These are phyloP conservation scores for Coemansia erecta DNA, from an alignment of 192 early-diverging fungal species.

Conservation along the genomic window DNA sequence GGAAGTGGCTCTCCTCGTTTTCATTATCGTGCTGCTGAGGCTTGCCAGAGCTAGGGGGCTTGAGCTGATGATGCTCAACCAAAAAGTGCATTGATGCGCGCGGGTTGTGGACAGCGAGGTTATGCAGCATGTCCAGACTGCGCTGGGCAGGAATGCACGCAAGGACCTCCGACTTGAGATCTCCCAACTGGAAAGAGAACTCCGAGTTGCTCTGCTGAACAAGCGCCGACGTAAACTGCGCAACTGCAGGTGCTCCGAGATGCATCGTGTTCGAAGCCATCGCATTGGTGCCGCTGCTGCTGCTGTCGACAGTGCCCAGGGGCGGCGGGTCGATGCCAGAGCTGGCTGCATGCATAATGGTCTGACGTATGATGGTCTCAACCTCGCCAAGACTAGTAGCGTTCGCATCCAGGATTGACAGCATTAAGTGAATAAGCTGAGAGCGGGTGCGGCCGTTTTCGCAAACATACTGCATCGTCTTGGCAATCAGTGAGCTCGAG, in stretches of 20 bases:
- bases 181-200: slow-evolving; percentile 47
- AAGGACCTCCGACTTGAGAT: slow-evolving; percentile 58
- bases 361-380: slow-evolving; percentile 32
- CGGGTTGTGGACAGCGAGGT: slow-evolving; percentile 76
- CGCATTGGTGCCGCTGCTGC: slow-evolving; percentile 11
- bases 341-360: slow-evolving; percentile 8
- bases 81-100: slow-evolving; percentile 70
- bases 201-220: slow-evolving; percentile 38
- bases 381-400: slow-evolving; percentile 40
- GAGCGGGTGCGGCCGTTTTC: slow-evolving; percentile 84
- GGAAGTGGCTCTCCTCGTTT: slow-evolving; percentile 57
- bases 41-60: slow-evolving; percentile 23
- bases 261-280: background rate
- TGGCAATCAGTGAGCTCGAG: slow-evolving; percentile 55
- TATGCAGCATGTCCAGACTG: slow-evolving; percentile 79
- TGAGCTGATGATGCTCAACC: slow-evolving; percentile 35
- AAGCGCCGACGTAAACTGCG: slow-evolving; percentile 37
- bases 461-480: slow-evolving; percentile 60
- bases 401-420: slow-evolving; percentile 79
- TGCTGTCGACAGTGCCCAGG: slow-evolving; percentile 17
- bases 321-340: slow-evolving; percentile 9
- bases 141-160: slow-evolving; percentile 90
- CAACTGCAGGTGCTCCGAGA: slow-evolving; percentile 28
- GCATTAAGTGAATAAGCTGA: slow-evolving; percentile 82
- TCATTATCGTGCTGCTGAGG: slow-evolving; percentile 56